phyloP scores from a whole-genome alignment of 1,139 yeast genomes.

The Candida sanyaensis region DNA sequence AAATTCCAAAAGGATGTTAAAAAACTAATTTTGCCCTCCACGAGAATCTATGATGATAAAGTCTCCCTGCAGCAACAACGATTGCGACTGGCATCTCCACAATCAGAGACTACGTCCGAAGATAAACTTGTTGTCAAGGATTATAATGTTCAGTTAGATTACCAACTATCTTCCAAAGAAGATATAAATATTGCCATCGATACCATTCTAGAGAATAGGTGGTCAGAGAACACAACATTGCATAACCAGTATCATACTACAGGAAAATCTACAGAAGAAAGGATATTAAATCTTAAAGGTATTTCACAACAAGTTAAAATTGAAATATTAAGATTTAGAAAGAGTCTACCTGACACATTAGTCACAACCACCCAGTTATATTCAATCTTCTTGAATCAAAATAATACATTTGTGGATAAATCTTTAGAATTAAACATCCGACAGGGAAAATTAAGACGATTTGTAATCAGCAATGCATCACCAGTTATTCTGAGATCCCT shows the following conservation, averaged over 20 bases:
- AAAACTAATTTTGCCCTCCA: slow-evolving; percentile 26
- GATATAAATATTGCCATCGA: slow-evolving; percentile 37
- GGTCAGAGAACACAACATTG: slow-evolving; percentile 38
- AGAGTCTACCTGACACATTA: slow-evolving; percentile 34
- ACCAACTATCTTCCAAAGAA: slow-evolving; percentile 32
- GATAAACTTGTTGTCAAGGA: slow-evolving; percentile 25
- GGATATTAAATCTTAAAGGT: slow-evolving; percentile 36
- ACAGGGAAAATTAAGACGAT: slow-evolving; percentile 36
- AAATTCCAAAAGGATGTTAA: slow-evolving; percentile 24
- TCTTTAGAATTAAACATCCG: slow-evolving; percentile 37
- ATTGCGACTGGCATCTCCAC: not conserved
- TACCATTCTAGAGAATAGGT: slow-evolving; percentile 35
- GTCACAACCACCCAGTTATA: slow-evolving; percentile 43
- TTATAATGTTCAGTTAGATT: slow-evolving; percentile 44
- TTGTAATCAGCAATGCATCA: slow-evolving; percentile 46
- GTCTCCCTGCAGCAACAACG: slow-evolving; percentile 9
- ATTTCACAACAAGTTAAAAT: slow-evolving; percentile 37
- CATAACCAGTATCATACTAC: slow-evolving; percentile 23
- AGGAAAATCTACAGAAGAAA: slow-evolving; percentile 23
- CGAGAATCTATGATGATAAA: slow-evolving; percentile 23
- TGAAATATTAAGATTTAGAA: slow-evolving; percentile 38
- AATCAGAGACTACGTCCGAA: slow-evolving; percentile 7
- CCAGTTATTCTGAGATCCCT: slow-evolving; percentile 45
- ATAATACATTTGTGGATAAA: slow-evolving; percentile 48
- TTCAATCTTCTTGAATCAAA: slow-evolving; percentile 38